Evolutionary conservation across 257 asterid genomes (phyloP).

Genomic region (Nicotiana obtusifolia): DNA sequence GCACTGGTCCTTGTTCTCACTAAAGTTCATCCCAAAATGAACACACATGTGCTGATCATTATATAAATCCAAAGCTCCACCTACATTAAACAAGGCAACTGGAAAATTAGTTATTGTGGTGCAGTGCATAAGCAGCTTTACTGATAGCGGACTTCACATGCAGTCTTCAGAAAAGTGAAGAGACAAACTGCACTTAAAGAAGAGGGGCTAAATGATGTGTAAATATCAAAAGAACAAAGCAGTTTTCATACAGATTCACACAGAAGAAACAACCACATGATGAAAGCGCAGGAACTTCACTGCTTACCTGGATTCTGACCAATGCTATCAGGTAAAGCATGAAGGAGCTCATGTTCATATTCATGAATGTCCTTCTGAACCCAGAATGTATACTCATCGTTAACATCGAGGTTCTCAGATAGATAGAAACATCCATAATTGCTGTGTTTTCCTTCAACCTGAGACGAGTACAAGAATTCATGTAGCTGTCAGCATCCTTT

Average conservation of each 20-base stretch:
- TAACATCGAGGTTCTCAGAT: conserved; percentile 81
- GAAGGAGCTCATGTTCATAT: conserved; percentile 31
- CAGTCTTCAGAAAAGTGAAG: neutral
- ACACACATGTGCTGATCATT: conserved; percentile 58
- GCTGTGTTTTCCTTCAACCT: conserved; percentile 76
- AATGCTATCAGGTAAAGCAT: conserved; percentile 52
- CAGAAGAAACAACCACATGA: conserved; percentile 1
- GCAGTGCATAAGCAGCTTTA: neutral
- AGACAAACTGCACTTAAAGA: neutral
- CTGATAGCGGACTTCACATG: neutral
- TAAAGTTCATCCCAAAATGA: conserved; percentile 50
- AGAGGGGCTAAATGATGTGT: neutral
- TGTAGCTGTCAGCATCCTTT: neutral
- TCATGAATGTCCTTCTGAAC: conserved; percentile 56
- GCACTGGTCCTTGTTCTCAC: conserved; percentile 65
- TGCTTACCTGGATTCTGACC: conserved; percentile 50
- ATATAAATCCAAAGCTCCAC: conserved; percentile 51
- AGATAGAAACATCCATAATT: conserved; percentile 70
- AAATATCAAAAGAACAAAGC: neutral
- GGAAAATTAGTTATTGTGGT: conserved; percentile 7
- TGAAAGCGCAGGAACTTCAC: neutral
- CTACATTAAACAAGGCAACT: conserved; percentile 35
- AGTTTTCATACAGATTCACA: neutral
- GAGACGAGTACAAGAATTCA: conserved; percentile 18
- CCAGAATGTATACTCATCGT: conserved; percentile 84